phyloP scores from a whole-genome alignment of 148 eudicot species.

The Fagopyrum tataricum region DNA sequence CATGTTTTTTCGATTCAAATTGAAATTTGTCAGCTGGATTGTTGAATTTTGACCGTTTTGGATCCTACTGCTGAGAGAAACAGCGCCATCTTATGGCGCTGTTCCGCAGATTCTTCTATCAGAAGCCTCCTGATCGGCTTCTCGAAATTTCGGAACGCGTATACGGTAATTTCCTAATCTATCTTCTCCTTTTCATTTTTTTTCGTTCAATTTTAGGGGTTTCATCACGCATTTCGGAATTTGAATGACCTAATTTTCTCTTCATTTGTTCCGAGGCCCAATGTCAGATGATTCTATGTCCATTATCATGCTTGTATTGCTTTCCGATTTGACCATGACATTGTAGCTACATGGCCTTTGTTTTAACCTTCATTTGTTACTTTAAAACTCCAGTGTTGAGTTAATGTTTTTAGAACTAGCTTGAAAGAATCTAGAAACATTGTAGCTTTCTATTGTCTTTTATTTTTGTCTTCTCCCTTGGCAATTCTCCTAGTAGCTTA shows the following conservation, averaged over 20 bases:
- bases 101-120: conserved; percentile 71
- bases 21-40: neutral
- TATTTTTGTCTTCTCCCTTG: neutral
- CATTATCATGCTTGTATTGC: neutral
- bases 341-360: neutral
- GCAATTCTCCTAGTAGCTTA: neutral
- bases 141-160: conserved; percentile 74
- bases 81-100: conserved; percentile 92
- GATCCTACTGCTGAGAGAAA: conserved; percentile 44
- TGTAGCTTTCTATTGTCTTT: neutral
- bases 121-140: conserved; percentile 68
- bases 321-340: neutral
- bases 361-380: neutral
- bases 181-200: neutral
- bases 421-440: neutral
- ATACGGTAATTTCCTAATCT: conserved; percentile 31
- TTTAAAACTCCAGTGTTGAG: neutral
- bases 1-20: neutral
- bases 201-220: neutral
- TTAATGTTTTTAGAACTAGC: neutral
- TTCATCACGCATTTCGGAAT: neutral
- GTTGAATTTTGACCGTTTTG: conserved; percentile 31
- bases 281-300: neutral
- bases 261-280: neutral
- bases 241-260: neutral